Conservation (phyloP, 768 basidiomycete genomes). For the Dacryopinax spathularia region DNA sequence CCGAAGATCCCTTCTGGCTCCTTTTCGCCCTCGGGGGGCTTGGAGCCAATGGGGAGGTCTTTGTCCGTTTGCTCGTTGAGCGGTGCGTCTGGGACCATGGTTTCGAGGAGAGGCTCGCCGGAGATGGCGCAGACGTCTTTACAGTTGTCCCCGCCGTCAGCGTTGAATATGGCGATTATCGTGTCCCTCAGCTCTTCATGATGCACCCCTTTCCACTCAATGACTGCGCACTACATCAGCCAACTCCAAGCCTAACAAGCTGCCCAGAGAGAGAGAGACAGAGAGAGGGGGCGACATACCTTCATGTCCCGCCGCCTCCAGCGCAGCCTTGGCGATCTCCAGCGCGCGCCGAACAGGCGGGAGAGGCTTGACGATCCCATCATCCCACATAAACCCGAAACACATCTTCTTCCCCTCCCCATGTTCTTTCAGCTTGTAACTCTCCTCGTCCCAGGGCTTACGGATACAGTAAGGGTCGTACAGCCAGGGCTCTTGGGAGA, state of each 20-base stretch:
- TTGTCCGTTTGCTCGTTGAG: conserved; percentile 5
- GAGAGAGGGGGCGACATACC: conserved; percentile 27
- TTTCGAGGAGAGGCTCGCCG: conserved; percentile 43
- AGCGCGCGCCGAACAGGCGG: conserved; percentile 53
- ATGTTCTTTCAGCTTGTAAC: conserved; percentile 46
- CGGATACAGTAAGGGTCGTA: conserved; percentile 45
- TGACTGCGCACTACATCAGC: conserved; percentile 39
- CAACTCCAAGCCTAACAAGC: neutral
- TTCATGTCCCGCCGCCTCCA: conserved; percentile 48
- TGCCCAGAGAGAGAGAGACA: neutral
- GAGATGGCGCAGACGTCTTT: conserved; percentile 9
- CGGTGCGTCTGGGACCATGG: conserved; percentile 29
- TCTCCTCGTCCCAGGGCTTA: conserved; percentile 47
- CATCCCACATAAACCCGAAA: conserved; percentile 53
- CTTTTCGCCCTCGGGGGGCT: conserved; percentile 6
- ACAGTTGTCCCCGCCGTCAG: conserved; percentile 39
- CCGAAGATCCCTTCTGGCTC: conserved; percentile 5
- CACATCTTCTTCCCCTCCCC: conserved; percentile 36
- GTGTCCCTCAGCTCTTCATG: conserved; percentile 34
- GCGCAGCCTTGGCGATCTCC: conserved; percentile 38
- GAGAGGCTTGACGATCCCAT: conserved; percentile 44
- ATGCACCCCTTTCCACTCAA: conserved; percentile 51
- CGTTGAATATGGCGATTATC: conserved; percentile 34
- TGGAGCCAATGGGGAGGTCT: conserved; percentile 5
- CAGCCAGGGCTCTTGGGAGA: conserved; percentile 48